These are phyloP conservation scores for Berkeleyomyces rouxiae DNA, from an alignment of 2,329 filamentous ascomycete species.

Conservation along the genomic window DNA sequence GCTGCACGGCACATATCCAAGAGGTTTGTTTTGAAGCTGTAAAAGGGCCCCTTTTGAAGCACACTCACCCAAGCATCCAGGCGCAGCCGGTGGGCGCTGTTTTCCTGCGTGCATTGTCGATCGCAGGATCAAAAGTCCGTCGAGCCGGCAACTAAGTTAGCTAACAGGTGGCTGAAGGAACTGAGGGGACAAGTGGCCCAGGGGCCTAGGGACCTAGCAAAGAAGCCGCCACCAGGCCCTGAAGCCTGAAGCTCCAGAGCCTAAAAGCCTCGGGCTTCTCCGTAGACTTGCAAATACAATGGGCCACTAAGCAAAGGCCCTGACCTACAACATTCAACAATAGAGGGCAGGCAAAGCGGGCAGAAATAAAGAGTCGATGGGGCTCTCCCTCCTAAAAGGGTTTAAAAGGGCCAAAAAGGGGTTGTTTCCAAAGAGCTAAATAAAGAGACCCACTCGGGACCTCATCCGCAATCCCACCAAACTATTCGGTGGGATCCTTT, in stretches of 20 bases:
- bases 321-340: background rate
- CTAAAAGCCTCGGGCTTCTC: no score
- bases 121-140: background rate
- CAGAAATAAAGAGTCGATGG: background rate
- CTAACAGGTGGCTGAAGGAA: background rate
- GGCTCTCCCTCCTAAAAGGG: no score
- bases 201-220: background rate
- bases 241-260: no score
- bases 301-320: no score
- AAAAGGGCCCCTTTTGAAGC: background rate
- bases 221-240: no score
- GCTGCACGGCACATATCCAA: background rate
- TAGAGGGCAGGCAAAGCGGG: background rate
- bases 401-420: background rate
- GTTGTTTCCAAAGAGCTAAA: background rate
- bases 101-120: background rate
- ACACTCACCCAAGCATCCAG: background rate
- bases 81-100: background rate
- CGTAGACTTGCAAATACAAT: no score
- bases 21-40: background rate
- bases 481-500: background rate
- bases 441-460: constrained; percentile 2
- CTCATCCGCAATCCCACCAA: background rate
- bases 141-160: background rate
- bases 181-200: background rate